Evolutionary conservation across 441 rosid species (phyloP), one percentile per base, ranked within the genome.

Genomic region (Eruca vesicaria): DNA sequence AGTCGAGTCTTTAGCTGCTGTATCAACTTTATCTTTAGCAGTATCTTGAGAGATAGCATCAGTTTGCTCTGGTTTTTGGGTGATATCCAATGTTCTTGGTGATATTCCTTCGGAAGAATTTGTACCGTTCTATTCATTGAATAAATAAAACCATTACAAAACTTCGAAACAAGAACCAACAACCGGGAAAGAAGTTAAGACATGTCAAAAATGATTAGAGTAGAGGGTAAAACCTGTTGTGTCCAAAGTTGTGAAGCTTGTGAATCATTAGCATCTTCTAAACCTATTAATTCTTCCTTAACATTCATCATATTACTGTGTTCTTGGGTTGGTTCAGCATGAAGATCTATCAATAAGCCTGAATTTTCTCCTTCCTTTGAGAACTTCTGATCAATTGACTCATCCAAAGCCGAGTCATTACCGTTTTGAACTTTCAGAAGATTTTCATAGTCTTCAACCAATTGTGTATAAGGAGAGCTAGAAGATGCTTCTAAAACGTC

Each of bases 201-300:
- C 4, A 19, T 69, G 50, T 62, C 29, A 59, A 70, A 57, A 14
- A 71, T 33, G 50, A 35, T 7, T 59, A 36, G 14, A 28, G 62
- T n/a, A 66, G 41, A 66, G 45, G 2, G 29, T 66, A 74, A 53
- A 68, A 72, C 61, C 76, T 84, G 84, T 64, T 78, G 84, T 57
- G 43, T 52, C 76, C 63, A n/a, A 8, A 31, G 61, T 63, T 80
- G 77, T 66, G 87, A 74, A 58, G 28, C 73, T 48, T 74, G 78
- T 12, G 50, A 71, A 23, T 26, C 68, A 65, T 61, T 85, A 16
- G 19, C 63, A 7, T 18, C 41, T 11, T 32, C 79, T 35, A 72
- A 69, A 82, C 52, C 64, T 23, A 63, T 68, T 35, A 41, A 38
- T 41, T 67, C 70, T 50, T 59, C 50, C 12, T 33, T 55, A 58